These are phyloP conservation scores for Diplodia scrobiculata DNA, from an alignment of 2,329 filamentous ascomycete genomes.

Conservation along the genomic window DNA sequence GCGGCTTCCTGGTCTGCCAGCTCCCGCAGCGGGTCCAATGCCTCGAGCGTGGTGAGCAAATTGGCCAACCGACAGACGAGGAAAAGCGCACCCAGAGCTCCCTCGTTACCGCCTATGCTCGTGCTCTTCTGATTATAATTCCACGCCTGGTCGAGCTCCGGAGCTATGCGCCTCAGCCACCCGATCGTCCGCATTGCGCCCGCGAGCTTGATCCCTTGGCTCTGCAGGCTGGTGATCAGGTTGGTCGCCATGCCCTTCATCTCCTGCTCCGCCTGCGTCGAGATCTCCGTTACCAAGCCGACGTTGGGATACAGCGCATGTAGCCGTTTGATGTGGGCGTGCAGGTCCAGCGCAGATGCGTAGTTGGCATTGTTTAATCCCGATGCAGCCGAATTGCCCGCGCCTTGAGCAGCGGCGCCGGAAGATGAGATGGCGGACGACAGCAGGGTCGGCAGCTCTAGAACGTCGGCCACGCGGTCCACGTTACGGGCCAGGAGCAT, in stretches of 20 bases:
- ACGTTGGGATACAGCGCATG: constrained; percentile 81
- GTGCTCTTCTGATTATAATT: constrained; percentile 36
- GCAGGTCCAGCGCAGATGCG: constrained; percentile 83
- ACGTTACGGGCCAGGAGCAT: constrained; percentile 83
- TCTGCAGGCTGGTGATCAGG: constrained; percentile 74
- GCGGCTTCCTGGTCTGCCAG: constrained; percentile 82
- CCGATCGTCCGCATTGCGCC: constrained; percentile 87
- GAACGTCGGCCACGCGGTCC: constrained; percentile 83
- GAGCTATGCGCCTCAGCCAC: constrained; percentile 83
- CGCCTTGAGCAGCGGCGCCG: constrained; percentile 45
- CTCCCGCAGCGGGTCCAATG: constrained; percentile 80
- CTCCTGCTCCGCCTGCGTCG: constrained; percentile 75
- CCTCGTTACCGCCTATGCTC: constrained; percentile 52
- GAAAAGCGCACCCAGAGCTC: constrained; percentile 78
- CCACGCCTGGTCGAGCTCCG: constrained; percentile 65
- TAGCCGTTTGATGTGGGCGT: constrained; percentile 88
- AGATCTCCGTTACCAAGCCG: constrained; percentile 70
- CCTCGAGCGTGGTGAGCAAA: constrained; percentile 75
- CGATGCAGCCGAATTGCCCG: constrained; percentile 44
- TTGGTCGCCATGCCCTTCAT: constrained; percentile 88
- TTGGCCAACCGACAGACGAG: constrained; percentile 82
- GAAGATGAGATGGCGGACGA: constrained; percentile 71
- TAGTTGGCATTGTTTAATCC: constrained; percentile 65
- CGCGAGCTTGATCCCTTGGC: constrained; percentile 80
- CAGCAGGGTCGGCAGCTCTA: constrained; percentile 84